phyloP scores from a whole-genome alignment of 169 alveolate genomes.

The Plasmodium falciparum region DNA sequence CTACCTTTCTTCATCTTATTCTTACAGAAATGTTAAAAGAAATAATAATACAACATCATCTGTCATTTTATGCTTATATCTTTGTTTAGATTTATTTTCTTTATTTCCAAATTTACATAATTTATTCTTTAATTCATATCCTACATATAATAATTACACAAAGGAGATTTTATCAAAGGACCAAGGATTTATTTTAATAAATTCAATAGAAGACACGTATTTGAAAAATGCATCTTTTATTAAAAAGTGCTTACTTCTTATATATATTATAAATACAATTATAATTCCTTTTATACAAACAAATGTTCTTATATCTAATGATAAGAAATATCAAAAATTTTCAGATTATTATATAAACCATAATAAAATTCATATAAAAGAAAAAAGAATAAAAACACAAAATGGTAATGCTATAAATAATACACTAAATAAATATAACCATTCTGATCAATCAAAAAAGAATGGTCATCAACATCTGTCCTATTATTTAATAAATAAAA shows the following conservation, averaged over 20 bases:
- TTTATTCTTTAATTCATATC: too few species aligned
- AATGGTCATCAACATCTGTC: not conserved
- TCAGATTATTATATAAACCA: too few species aligned
- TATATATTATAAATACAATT: conserved; percentile 38
- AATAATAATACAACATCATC: not conserved
- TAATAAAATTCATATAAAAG: not conserved
- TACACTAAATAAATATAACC: too few species aligned
- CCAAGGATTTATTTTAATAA: too few species aligned
- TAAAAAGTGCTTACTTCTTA: conserved; percentile 23
- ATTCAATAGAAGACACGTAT: not conserved
- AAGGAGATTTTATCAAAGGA: conserved; percentile 7
- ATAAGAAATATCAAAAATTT: too few species aligned
- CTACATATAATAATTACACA: not conserved
- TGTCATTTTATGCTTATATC: conserved; percentile 14
- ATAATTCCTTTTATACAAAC: conserved; percentile 2
- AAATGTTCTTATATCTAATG: not conserved
- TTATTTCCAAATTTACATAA: not conserved
- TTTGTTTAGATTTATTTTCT: conserved; percentile 12
- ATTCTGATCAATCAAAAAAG: not conserved
- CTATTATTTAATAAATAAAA: conserved; percentile 7
- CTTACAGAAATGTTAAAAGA: conserved; percentile 6
- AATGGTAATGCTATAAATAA: not conserved
- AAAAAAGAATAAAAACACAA: not conserved
- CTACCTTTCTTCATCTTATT: conserved; percentile 49
- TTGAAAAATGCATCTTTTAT: conserved; percentile 23